Percentiles rank a stretch among this genome's conserved stretches.
phyloP scores from a whole-genome alignment of 176 grass and related monocot species.

The Triticum monococcum region DNA sequence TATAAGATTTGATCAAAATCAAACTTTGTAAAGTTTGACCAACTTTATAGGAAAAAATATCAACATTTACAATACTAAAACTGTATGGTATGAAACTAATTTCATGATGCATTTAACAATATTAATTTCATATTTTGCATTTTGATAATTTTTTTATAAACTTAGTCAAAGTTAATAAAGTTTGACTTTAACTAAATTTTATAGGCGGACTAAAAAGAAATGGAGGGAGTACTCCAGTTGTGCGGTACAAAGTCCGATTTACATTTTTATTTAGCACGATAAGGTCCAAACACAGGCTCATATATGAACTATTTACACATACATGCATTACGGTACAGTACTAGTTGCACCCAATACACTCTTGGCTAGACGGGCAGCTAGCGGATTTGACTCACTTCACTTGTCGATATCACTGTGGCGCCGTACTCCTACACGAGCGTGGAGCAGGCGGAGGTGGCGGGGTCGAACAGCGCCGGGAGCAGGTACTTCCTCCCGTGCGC shows the following conservation, averaged over 20 bases:
- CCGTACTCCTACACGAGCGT: constrained; percentile 45
- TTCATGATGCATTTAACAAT: no score
- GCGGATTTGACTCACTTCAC: not conserved
- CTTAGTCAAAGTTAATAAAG: not conserved
- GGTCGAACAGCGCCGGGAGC: constrained; percentile 58
- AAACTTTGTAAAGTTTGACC: no score
- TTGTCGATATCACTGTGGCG: not conserved
- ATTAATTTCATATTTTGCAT: no score
- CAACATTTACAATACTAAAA: no score
- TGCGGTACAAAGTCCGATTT: not conserved
- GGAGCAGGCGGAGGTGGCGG: constrained; percentile 47
- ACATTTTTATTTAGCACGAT: not conserved
- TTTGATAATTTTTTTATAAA: no score
- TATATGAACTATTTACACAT: not conserved
- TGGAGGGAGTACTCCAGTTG: not conserved
- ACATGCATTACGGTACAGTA: not conserved
- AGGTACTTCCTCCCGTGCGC: constrained; percentile 57
- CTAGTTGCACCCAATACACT: not conserved
- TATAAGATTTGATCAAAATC: no score
- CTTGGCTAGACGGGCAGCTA: not conserved
- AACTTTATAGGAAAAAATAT: no score
- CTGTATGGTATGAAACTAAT: no score
- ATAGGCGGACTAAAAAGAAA: no score
- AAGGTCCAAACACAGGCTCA: not conserved
- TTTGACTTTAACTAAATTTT: no score